These are phyloP conservation scores for Stephanodiscus minutulus DNA, from an alignment of 108 stramenopile genomes.

Conservation along the genomic window DNA sequence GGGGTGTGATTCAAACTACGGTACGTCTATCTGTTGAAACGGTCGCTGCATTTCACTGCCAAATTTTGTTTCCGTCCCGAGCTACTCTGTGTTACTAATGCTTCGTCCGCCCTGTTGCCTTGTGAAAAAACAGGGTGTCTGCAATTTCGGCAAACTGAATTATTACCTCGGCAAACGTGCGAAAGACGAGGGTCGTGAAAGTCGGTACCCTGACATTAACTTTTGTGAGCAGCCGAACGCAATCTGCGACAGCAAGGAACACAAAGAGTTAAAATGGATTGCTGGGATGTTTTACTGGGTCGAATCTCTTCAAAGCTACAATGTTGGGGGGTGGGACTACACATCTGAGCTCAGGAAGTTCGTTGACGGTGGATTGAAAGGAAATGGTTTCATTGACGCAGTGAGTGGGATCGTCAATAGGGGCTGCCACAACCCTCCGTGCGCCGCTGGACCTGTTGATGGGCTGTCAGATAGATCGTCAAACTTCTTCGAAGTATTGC, in stretches of 20 bases:
- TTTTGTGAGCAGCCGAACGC: conserved; percentile 31
- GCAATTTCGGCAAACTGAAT: conserved; percentile 39
- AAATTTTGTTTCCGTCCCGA: neutral
- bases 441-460: conserved; percentile 17
- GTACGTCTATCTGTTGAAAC: neutral
- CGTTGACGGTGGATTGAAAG: conserved; percentile 19
- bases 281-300: conserved; percentile 44
- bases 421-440: conserved; percentile 27
- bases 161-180: conserved; percentile 34
- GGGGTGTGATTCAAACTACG: conserved; percentile 43
- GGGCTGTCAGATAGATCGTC: conserved; percentile 2
- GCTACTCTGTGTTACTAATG: no score
- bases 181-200: conserved; percentile 8
- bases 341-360: conserved; percentile 14
- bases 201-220: conserved; percentile 31
- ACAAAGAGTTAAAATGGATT: conserved; percentile 41
- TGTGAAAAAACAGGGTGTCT: conserved; percentile 7
- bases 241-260: conserved; percentile 24
- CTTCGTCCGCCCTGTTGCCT: no score
- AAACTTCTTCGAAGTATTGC: conserved; percentile 11
- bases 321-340: conserved; percentile 25
- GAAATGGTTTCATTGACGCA: conserved; percentile 13
- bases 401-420: conserved; percentile 21
- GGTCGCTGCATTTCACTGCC: neutral
- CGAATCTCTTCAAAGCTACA: conserved; percentile 13